Percentiles rank a stretch among this genome's conserved stretches.
phyloP scores from a whole-genome alignment of 345 rosid species.

The Erodium maritimum region DNA sequence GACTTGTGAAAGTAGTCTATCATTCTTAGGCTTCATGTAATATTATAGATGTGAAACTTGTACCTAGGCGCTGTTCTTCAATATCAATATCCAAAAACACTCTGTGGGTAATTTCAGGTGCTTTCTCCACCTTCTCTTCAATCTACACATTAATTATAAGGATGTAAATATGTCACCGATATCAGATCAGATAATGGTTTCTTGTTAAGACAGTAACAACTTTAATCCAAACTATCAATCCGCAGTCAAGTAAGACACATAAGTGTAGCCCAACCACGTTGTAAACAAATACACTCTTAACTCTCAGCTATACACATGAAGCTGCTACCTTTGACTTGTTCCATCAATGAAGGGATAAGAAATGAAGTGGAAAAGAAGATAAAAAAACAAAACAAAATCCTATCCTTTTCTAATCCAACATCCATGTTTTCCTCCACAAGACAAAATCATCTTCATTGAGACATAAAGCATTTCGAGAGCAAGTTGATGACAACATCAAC shows the following conservation, averaged over 20 bases:
- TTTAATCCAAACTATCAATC: background rate
- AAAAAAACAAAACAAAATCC: background rate
- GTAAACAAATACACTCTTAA: background rate
- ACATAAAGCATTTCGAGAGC: background rate
- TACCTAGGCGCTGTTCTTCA: conserved; percentile 83
- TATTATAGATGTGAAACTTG: background rate
- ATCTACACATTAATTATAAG: conserved; percentile 30
- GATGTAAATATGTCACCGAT: background rate
- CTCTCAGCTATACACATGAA: background rate
- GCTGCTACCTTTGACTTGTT: background rate
- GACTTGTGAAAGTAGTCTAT: background rate
- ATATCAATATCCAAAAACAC: conserved; percentile 91
- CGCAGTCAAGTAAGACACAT: background rate
- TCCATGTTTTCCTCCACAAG: no score
- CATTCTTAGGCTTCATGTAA: background rate
- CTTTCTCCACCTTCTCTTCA: conserved; percentile 40
- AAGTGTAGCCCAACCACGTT: background rate
- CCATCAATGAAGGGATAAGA: background rate
- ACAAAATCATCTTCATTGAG: background rate
- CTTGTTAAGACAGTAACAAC: background rate
- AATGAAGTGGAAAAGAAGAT: no score
- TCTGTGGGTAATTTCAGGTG: conserved; percentile 71
- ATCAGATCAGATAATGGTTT: conserved; percentile 4
- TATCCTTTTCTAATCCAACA: no score
- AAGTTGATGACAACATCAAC: background rate